Conservation (phyloP, 2,329 filamentous ascomycete genomes). For the Drechslerella dactyloides region DNA sequence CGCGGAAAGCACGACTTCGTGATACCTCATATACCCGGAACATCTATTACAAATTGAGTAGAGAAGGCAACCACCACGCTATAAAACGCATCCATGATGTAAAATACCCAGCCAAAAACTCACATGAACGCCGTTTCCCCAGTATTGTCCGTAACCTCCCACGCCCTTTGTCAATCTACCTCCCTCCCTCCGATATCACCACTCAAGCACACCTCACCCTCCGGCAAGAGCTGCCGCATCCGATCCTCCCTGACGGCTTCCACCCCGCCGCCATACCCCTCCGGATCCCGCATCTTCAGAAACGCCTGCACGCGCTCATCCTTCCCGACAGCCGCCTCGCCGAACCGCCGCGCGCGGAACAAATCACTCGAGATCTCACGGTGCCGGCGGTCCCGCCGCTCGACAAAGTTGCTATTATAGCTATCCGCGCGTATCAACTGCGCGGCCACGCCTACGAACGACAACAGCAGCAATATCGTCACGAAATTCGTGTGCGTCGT, state of each 20-base stretch:
- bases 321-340: constrained; percentile 64
- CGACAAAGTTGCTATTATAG: constrained; percentile 57
- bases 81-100: no score
- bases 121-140: constrained; percentile 10
- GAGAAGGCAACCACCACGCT: no score
- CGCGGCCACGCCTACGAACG: constrained; percentile 47
- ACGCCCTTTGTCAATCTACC: constrained; percentile 6
- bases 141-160: background rate
- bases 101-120: no score
- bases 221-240: constrained; percentile 60
- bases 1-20: no score
- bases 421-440: constrained; percentile 47
- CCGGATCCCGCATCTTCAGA: constrained; percentile 72
- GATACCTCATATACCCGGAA: no score
- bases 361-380: constrained; percentile 70
- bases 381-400: constrained; percentile 70
- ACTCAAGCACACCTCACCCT: constrained; percentile 61
- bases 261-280: constrained; percentile 42
- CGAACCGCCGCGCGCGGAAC: constrained; percentile 64
- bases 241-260: constrained; percentile 61
- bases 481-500: constrained; percentile 64
- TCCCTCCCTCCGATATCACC: constrained; percentile 56
- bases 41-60: no score
- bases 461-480: constrained; percentile 66
- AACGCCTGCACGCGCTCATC: constrained; percentile 79